phyloP scores from a whole-genome alignment of 1,284 basidiomycete species.

The Macrocystidia cucumis region DNA sequence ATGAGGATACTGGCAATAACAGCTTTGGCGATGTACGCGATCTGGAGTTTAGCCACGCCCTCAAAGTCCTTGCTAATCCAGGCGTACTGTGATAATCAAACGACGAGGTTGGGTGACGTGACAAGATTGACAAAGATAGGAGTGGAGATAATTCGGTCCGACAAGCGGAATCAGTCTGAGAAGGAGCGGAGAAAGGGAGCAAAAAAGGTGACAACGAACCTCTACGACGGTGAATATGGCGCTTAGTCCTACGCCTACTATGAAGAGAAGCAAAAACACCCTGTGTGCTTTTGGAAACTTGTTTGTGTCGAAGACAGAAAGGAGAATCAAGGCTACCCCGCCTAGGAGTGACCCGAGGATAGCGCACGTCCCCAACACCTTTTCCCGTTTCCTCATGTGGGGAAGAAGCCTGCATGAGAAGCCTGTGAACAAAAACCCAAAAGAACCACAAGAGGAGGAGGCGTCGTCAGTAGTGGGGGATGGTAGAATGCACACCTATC shows the following conservation, averaged over 20 bases:
- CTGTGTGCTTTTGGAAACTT: slow-evolving; percentile 43
- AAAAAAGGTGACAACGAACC: slow-evolving; percentile 24
- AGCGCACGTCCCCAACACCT: slow-evolving; percentile 43
- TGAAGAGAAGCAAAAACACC: slow-evolving; percentile 56
- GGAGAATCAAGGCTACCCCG: slow-evolving; percentile 44
- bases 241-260: slow-evolving; percentile 54
- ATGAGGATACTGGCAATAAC: slow-evolving; percentile 50
- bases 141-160: no score
- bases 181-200: background rate
- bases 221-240: slow-evolving; percentile 69
- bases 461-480: no score
- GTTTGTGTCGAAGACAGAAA: slow-evolving; percentile 63
- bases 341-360: slow-evolving; percentile 55
- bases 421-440: background rate
- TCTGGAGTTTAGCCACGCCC: slow-evolving; percentile 35
- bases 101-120: no score
- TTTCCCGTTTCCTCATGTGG: slow-evolving; percentile 49
- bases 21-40: slow-evolving; percentile 56
- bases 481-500: slow-evolving; percentile 50
- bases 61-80: slow-evolving; percentile 56
- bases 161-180: background rate
- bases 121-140: no score
- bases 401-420: slow-evolving; percentile 42
- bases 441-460: slow-evolving; percentile 2
- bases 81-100: no score